Conservation (phyloP, 345 rosid genomes). For the Brassica juncea region DNA sequence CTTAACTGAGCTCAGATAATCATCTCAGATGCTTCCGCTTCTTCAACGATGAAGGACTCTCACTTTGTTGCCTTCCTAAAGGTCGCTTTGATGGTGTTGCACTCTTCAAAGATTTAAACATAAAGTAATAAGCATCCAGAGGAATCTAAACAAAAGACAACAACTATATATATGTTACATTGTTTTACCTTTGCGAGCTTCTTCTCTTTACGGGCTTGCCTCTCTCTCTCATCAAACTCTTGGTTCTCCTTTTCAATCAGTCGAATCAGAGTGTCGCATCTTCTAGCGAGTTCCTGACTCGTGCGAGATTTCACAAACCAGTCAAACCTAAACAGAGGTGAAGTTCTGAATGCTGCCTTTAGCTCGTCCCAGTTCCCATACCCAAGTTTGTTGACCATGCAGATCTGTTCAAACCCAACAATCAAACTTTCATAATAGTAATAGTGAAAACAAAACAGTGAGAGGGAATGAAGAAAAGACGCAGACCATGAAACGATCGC, state of each 20-base stretch:
- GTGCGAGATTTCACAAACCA: constrained; percentile 99
- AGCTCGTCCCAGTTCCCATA: constrained; percentile 99
- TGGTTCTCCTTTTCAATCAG: constrained; percentile 98
- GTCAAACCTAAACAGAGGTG: constrained; percentile 90
- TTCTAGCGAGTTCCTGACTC: constrained; percentile 93
- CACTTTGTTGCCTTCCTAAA: constrained; percentile 65
- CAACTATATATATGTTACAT: neutral
- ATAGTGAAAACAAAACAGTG: neutral
- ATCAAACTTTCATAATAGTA: neutral
- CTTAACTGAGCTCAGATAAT: constrained; percentile 40
- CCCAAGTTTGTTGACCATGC: constrained; percentile 99
- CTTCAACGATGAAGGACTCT: constrained; percentile 66
- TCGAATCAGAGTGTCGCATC: constrained; percentile 95
- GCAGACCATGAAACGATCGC: constrained; percentile 88
- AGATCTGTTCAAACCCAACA: constrained; percentile 53
- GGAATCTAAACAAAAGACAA: constrained; percentile 4
- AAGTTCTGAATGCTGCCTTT: constrained; percentile 91
- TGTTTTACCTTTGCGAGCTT: constrained; percentile 84
- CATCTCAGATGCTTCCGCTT: constrained; percentile 76
- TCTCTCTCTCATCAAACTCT: constrained; percentile 93
- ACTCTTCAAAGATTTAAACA: constrained; percentile 22
- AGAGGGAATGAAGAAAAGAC: neutral
- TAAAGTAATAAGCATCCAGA: constrained; percentile 1
- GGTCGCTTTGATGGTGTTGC: constrained; percentile 80
- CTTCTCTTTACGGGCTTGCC: constrained; percentile 98